Conservation (phyloP, 2,329 filamentous ascomycete species). For the Akanthomyces lecanii region DNA sequence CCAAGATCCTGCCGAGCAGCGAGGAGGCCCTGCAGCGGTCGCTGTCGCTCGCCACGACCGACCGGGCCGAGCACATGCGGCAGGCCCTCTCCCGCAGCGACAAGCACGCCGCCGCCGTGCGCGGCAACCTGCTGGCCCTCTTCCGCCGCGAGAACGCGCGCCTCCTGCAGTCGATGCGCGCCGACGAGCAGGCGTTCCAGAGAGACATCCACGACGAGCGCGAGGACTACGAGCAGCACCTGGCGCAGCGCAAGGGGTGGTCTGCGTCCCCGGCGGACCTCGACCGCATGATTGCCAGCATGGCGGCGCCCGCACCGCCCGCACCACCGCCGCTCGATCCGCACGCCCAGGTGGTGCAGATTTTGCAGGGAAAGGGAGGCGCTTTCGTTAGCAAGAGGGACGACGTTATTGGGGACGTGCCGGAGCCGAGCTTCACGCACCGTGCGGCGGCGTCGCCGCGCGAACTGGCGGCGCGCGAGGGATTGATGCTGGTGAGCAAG, state of each 20-base stretch:
- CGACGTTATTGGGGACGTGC: conserved; percentile 19
- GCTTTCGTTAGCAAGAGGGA: not conserved
- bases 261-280: conserved; percentile 14
- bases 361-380: not conserved
- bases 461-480: conserved; percentile 22
- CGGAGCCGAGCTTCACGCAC: conserved; percentile 21
- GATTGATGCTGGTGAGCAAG: conserved; percentile 22
- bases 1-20: conserved; percentile 21
- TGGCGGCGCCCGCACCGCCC: conserved; percentile 23
- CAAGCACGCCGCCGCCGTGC: conserved; percentile 26
- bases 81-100: conserved; percentile 23
- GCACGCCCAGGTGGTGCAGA: not conserved
- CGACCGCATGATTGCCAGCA: conserved; percentile 28
- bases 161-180: conserved; percentile 23
- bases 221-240: not conserved
- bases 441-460: conserved; percentile 18
- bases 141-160: conserved; percentile 31
- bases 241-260: not conserved
- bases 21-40: conserved; percentile 23
- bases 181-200: conserved; percentile 17
- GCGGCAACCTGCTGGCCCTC: conserved; percentile 29
- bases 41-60: conserved; percentile 27
- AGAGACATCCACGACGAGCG: conserved; percentile 14
- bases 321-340: not conserved
- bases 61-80: conserved; percentile 21